Percentiles rank a stretch among this genome's conserved stretches.
Evolutionary conservation across 306 rosid species (phyloP).

Genomic region (Hippophae rhamnoides): DNA sequence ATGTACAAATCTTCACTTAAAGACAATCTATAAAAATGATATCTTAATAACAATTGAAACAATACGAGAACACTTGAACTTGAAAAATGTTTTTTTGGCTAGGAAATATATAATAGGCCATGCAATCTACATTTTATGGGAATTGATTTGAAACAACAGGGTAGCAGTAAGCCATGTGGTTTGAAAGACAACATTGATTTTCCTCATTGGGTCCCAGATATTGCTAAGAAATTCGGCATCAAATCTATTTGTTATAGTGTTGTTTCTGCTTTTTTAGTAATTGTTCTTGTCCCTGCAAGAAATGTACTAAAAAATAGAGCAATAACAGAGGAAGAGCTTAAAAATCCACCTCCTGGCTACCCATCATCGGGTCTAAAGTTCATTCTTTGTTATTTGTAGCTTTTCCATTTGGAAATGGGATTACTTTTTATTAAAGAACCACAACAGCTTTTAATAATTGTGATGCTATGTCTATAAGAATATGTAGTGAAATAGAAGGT

Average conservation of each 20-base stretch:
- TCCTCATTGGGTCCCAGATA: constrained; percentile 33
- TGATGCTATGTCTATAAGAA: constrained; percentile 42
- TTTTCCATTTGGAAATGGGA: constrained; percentile 33
- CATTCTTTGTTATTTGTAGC: constrained; percentile 17
- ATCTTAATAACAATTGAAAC: no score
- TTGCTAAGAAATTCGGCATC: constrained; percentile 13
- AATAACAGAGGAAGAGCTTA: constrained; percentile 29
- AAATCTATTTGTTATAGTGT: constrained; percentile 25
- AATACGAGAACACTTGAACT: no score
- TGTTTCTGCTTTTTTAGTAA: constrained; percentile 29
- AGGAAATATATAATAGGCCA: no score
- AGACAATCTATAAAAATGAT: no score
- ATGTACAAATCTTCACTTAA: no score
- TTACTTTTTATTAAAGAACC: constrained; percentile 23
- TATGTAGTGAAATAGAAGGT: constrained; percentile 38
- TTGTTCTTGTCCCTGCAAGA: constrained; percentile 19
- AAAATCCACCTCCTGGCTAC: constrained; percentile 30
- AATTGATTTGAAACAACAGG: no score
- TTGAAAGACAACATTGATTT: constrained; percentile 10
- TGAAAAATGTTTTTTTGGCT: no score
- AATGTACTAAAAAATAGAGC: constrained; percentile 15
- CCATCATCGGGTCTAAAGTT: constrained; percentile 41
- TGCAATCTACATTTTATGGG: no score
- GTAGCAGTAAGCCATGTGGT: no score
- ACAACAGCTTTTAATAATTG: constrained; percentile 14